Base-by-base conservation (phyloP, 257 asterid species). In the Nemophila menziesii region DNA sequence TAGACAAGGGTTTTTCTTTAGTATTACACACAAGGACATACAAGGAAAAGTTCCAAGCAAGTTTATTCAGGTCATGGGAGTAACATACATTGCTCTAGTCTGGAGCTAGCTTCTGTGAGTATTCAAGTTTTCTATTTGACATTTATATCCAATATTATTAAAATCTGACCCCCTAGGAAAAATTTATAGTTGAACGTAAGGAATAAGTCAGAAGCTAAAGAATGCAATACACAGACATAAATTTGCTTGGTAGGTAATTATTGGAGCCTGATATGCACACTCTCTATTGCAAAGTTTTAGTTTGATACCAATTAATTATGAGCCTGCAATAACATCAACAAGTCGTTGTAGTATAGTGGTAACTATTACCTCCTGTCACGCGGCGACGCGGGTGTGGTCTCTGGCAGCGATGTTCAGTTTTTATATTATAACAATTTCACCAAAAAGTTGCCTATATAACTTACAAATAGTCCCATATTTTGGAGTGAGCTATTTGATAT, bases 1-100 rank as follows among this genome's bases (percentile, higher is more conserved):
- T 39, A 73, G 95, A 56, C 85, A 80, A 70, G 98, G 98, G 15
- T 89, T 89, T 66, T 84, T 84, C 80, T 89, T 89, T 53, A 84
- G 94, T 73, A 84, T 89, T 61, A 90, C 95, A 57, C 95, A 74
- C 59, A 89, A 70, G 72, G 93, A 74, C 63, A 55, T 74, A 54
- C 80, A 80, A 57, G 94, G 90, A 57, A 80, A 76, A 56, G 80
- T 84, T 44, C 93, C 93, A 45, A 74, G 73, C 79, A 84, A 89
- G 74, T 89, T 89, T 68, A 84, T 89, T 52, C 94, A 89, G 95
- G 98, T 89, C 98, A 89, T 57, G 98, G 98, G 53, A 89, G 80
- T 78, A 84, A 89, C 69, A 64, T 68, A 36, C 98, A 84, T 63
- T 89, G 95, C 69, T 84, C 95, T 39, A 73, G 82, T 52, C 69